phyloP scores from a whole-genome alignment of 148 eudicot species.

The Chenopodium suecicum region DNA sequence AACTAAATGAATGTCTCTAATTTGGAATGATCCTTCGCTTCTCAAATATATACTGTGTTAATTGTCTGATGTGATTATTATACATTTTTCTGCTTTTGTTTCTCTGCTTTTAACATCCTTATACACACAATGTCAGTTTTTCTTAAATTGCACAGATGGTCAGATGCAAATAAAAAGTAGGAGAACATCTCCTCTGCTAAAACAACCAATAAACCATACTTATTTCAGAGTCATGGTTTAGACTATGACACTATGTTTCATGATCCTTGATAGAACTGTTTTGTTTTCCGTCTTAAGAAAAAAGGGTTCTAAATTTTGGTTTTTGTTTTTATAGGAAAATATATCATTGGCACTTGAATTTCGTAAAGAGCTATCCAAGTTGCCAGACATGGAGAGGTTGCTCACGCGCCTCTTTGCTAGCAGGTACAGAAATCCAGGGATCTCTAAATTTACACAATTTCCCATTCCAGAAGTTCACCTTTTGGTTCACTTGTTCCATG shows the following conservation, averaged over 20 bases:
- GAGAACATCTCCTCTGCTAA: background rate
- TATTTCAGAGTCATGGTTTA: background rate
- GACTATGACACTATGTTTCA: background rate
- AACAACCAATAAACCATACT: background rate
- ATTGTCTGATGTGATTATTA: constrained; percentile 4
- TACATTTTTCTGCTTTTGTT: background rate
- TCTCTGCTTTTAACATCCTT: background rate
- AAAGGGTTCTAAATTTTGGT: background rate
- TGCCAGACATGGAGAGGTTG: constrained; percentile 95
- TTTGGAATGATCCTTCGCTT: background rate
- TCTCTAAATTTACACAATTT: constrained; percentile 8
- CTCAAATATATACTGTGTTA: background rate
- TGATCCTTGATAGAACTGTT: background rate
- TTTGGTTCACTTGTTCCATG: constrained; percentile 10
- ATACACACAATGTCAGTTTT: background rate
- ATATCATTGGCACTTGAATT: constrained; percentile 68
- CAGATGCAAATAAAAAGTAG: background rate
- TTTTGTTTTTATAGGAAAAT: constrained; percentile 50
- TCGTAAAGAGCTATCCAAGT: constrained; percentile 68
- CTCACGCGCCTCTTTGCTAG: constrained; percentile 80
- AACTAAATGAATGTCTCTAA: background rate
- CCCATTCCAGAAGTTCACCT: background rate
- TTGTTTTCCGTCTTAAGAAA: background rate
- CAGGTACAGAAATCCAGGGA: constrained; percentile 42
- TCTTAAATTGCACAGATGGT: background rate